Percentiles rank a stretch among this genome's conserved stretches.
Conservation (phyloP, 441 rosid genomes). For the Populus tomentosa region DNA sequence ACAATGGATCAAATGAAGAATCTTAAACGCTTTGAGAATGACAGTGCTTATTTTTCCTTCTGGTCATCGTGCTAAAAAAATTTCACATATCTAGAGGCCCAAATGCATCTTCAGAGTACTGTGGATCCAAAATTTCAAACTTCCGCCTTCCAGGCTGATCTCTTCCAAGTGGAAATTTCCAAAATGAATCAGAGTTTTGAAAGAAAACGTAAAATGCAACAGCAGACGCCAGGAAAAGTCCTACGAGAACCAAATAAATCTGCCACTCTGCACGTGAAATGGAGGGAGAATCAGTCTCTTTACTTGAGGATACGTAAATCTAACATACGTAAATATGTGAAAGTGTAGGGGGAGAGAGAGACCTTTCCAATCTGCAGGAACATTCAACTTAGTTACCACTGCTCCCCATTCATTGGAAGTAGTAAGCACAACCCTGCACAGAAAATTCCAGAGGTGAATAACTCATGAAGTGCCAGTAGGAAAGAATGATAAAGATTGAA, state of each 20-base stretch:
- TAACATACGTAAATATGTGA: neutral
- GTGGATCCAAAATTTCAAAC: constrained; percentile 55
- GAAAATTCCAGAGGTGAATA: constrained; percentile 10
- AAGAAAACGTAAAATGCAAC: constrained; percentile 74
- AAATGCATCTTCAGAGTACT: constrained; percentile 60
- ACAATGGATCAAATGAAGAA: neutral
- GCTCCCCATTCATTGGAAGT: constrained; percentile 89
- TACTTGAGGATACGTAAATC: neutral
- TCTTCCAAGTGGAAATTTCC: constrained; percentile 65
- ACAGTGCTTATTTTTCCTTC: neutral
- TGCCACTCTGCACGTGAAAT: constrained; percentile 74
- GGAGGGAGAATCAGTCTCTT: constrained; percentile 8
- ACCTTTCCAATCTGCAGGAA: constrained; percentile 99
- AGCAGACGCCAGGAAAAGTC: constrained; percentile 82
- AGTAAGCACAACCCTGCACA: constrained; percentile 72
- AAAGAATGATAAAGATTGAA: neutral
- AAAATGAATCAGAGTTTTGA: constrained; percentile 82
- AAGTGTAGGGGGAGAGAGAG: neutral
- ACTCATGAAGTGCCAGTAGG: neutral
- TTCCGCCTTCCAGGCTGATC: constrained; percentile 50
- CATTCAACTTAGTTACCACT: constrained; percentile 72
- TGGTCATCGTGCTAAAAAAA: neutral
- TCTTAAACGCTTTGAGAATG: neutral
- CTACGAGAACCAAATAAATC: constrained; percentile 66
- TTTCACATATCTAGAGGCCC: constrained; percentile 69